Conservation (phyloP, 345 rosid species). For the Hibiscus trionum region DNA sequence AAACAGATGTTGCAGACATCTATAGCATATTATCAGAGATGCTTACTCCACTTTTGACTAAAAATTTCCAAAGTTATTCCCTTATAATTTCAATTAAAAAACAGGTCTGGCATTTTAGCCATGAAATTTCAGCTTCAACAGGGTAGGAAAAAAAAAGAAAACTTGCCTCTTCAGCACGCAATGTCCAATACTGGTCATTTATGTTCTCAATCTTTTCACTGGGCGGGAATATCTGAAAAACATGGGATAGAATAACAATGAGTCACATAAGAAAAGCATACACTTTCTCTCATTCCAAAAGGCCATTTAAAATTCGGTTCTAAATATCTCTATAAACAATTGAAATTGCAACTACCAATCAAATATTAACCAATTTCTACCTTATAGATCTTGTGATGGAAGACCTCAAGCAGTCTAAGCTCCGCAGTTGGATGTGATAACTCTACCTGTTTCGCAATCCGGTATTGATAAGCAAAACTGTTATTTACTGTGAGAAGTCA, state of each 20-base stretch:
- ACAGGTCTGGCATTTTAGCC: not conserved
- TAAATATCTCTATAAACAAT: not conserved
- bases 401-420: constrained; percentile 88
- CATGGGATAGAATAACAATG: constrained; percentile 1
- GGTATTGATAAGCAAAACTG: constrained; percentile 4
- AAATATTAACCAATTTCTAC: constrained; percentile 26
- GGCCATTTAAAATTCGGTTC: not conserved
- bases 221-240: constrained; percentile 68
- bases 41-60: not conserved
- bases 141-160: constrained; percentile 8
- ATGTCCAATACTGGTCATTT: constrained; percentile 96
- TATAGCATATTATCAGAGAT: not conserved
- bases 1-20: not conserved
- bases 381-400: constrained; percentile 93
- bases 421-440: constrained; percentile 87
- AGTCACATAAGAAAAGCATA: not conserved
- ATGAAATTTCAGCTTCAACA: not conserved
- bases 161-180: constrained; percentile 94
- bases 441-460: constrained; percentile 57
- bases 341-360: not conserved
- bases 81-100: not conserved
- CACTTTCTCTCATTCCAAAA: not conserved
- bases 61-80: not conserved
- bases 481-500: not conserved
- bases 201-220: constrained; percentile 90